Evolutionary conservation across 352 stramenopile species (phyloP), one percentile per base, ranked within the genome.

Genomic region (Blastocystis sp.): DNA sequence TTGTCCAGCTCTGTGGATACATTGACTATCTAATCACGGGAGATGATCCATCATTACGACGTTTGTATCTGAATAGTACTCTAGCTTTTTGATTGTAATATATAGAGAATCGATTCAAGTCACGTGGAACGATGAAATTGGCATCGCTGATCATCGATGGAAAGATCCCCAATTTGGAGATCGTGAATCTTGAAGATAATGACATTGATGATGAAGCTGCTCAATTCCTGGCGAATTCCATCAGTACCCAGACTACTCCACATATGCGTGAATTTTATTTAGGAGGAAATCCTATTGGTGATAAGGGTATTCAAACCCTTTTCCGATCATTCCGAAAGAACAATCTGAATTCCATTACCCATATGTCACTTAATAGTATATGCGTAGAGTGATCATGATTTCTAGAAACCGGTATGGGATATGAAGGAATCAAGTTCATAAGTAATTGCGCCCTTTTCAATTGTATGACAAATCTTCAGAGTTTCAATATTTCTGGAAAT

Each of bases 241-340:
- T 84, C 33, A 84, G 17, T 42, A 48, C 15, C 1, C 17, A 44
- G n/a, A 84, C 7, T 9, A 60, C 53, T 17, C 73, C 73, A 15
- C 42, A 84, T 7, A 30, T 84, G 33, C 73, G 68, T 7, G 73
- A 84, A 17, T 68, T 84, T n/a, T 64, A 30, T 2, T 35, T 84
- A 24, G 73, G 73, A 66, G 73, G 73, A 11, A 84, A 84, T 64
- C 0, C 48, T 35, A 84, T 84, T 37, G 73, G 73, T 9, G 73
- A 84, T 48, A 66, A 84, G 53, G 73, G 48, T 7, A 57, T 68
- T 27, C 48, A 33, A 35, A 30, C n/a, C 35, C 53, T 84, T 5
- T 68, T 84, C 51, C 73, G 73, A n/a, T 84, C 57, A 24, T 84
- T 84, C 73, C 30, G 56, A 9, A 84, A 68, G 22, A 84, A 84